Conservation (phyloP, 257 asterid genomes). For the Solanum okadae region DNA sequence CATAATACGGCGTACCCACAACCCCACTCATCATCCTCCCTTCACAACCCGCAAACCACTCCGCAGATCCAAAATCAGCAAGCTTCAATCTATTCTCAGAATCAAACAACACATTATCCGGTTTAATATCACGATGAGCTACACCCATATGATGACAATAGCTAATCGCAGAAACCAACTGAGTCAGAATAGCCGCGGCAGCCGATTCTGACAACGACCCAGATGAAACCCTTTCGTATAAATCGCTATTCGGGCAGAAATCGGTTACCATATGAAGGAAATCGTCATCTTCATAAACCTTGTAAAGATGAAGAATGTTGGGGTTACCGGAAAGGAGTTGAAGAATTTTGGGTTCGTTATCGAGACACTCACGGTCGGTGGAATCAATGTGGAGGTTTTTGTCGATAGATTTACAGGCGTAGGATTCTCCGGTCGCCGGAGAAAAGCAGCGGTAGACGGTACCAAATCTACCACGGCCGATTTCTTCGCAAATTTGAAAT, state of each 20-base stretch:
- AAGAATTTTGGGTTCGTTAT: slow-evolving; percentile 40
- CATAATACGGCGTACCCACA: slow-evolving; percentile 26
- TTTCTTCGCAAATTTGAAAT: slow-evolving; percentile 52
- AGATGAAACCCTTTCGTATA: slow-evolving; percentile 40
- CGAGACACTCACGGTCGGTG: slow-evolving; percentile 53
- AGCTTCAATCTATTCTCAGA: slow-evolving; percentile 29
- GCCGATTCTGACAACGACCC: slow-evolving; percentile 33
- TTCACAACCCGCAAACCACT: slow-evolving; percentile 16
- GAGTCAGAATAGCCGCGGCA: slow-evolving; percentile 31
- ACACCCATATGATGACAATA: slow-evolving; percentile 47
- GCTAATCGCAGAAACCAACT: slow-evolving; percentile 30
- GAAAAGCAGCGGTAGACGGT: slow-evolving; percentile 49
- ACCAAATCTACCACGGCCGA: slow-evolving; percentile 71
- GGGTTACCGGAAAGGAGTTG: slow-evolving; percentile 42
- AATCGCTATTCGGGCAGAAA: slow-evolving; percentile 45
- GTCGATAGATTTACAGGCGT: slow-evolving; percentile 46
- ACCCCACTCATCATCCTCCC: slow-evolving; percentile 20
- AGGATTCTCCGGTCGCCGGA: slow-evolving; percentile 9
- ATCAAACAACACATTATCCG: slow-evolving; percentile 53
- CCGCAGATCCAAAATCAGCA: slow-evolving; percentile 66
- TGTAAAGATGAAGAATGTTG: slow-evolving; percentile 33
- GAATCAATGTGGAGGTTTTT: slow-evolving; percentile 35
- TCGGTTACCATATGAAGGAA: slow-evolving; percentile 56
- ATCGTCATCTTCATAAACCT: slow-evolving; percentile 48
- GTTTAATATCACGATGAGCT: slow-evolving; percentile 52